Percentiles rank a stretch among this genome's conserved stretches.
Evolutionary conservation across 2,329 filamentous ascomycete species (phyloP).

Genomic region (Colletotrichum shisoi): DNA sequence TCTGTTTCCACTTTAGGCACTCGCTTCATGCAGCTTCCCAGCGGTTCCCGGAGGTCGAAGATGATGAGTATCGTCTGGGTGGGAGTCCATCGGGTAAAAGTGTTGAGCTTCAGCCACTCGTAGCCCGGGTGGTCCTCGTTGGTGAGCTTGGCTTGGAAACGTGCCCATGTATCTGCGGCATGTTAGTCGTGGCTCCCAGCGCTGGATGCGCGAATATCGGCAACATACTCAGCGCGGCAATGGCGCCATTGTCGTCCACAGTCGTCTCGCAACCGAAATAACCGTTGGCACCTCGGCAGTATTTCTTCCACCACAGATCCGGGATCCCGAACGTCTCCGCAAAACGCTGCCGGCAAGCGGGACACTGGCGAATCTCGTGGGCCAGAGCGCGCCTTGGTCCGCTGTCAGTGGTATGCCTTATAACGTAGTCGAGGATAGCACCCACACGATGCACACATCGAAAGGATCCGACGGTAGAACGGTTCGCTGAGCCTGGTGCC

Average conservation of each 20-base stretch:
- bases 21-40: conserved; percentile 15
- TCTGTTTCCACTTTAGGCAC: conserved; percentile 23
- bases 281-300: conserved; percentile 49
- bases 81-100: conserved; percentile 45
- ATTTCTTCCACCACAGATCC: conserved; percentile 49
- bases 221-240: conserved; percentile 41
- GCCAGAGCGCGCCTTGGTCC: conserved; percentile 36
- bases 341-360: conserved; percentile 43
- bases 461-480: neutral
- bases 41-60: conserved; percentile 44
- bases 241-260: conserved; percentile 29
- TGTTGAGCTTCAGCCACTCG: conserved; percentile 50
- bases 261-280: conserved; percentile 49
- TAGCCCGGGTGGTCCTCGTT: conserved; percentile 41
- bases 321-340: conserved; percentile 45
- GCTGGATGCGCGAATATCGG: no score
- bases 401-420: no score
- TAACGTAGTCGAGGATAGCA: neutral
- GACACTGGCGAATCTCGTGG: conserved; percentile 45
- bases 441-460: conserved; percentile 33
- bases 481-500: no score
- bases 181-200: conserved; percentile 2
- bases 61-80: conserved; percentile 45
- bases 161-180: conserved; percentile 46
- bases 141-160: conserved; percentile 45